Base-by-base conservation (phyloP, 2,329 filamentous ascomycete species). In the Colletotrichum salicis region DNA sequence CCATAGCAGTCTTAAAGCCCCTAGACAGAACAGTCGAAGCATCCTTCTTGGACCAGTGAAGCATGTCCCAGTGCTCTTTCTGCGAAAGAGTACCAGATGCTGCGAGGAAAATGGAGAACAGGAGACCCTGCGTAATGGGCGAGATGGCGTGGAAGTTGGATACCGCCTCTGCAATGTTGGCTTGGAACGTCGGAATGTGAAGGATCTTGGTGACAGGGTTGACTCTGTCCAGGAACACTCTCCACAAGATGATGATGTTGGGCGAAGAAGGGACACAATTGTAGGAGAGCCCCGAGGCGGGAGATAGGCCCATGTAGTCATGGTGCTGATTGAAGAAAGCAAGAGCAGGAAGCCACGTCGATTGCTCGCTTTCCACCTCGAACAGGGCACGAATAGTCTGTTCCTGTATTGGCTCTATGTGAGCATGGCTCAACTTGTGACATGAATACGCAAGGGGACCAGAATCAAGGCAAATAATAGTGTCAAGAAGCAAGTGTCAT, bases 101-200 rank as follows among this genome's bases (percentile, higher is more conserved):
- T 4, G 51, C 48, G 19, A 64, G 27, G 3, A 69, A 64, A 1
- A 69, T 15, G 22, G 60, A 58, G 31, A 69, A 69, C 5, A 69
- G 19, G 4, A 69, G 67, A 2, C 45, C 67, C 12, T 41, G 10
- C 15, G 52, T 64, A 5, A 12, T 24, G 45, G 87, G 84, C 0
- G 86, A 86, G 1, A 93, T 80, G 41, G 84, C 85, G 19, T 35
- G 8, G 19, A 91, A 82, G 72, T 88, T 86, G 19, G 85, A 85
- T 1, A 86, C 87, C 2, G 91, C 91, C 66, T 92, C 88, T 45
- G 92, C 85, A 8, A 89, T 84, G 77, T 94, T 91, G 93, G 93
- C 95, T 4, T 95, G 85, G 0, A 80, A 73, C 6, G 75, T 79
- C 13, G 80, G 79, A 2, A 78, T 73, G 31, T 81, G 80, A 0